phyloP scores from a whole-genome alignment of 2,329 filamentous ascomycete genomes.

The Clarireedia hainanense region DNA sequence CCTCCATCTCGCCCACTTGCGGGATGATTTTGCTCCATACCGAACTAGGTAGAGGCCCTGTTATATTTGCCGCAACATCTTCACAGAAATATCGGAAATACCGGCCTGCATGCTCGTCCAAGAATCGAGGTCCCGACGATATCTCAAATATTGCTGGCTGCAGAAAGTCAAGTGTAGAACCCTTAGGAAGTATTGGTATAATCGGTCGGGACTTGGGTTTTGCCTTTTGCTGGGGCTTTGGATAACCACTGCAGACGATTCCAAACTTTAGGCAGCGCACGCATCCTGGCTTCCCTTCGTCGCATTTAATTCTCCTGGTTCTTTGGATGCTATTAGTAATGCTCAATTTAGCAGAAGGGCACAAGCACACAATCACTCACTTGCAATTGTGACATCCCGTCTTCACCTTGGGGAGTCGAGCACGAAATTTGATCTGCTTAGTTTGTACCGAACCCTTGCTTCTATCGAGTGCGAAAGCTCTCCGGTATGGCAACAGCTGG shows the following conservation, averaged over 20 bases:
- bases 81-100: constrained; percentile 18
- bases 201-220: not conserved
- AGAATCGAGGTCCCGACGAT: constrained; percentile 6
- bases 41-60: constrained; percentile 11
- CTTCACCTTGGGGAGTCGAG: constrained; percentile 6
- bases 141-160: not conserved
- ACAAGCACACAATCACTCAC: constrained; percentile 3
- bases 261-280: constrained; percentile 14
- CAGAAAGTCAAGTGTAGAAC: not conserved
- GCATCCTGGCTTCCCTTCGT: constrained; percentile 17
- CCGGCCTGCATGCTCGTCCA: constrained; percentile 7
- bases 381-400: constrained; percentile 13
- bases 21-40: constrained; percentile 17
- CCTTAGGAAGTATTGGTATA: constrained; percentile 3
- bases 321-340: constrained; percentile 29
- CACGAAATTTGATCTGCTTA: constrained; percentile 3
- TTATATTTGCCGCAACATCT: constrained; percentile 11
- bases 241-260: constrained; percentile 17
- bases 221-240: not conserved
- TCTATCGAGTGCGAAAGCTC: not conserved
- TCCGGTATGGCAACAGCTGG: not conserved
- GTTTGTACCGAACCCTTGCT: not conserved
- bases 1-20: constrained; percentile 14
- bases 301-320: constrained; percentile 32
- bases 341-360: not conserved